Evolutionary conservation across 164 flowering plant species (phyloP).

Genomic region (Umbilicus rupestris): DNA sequence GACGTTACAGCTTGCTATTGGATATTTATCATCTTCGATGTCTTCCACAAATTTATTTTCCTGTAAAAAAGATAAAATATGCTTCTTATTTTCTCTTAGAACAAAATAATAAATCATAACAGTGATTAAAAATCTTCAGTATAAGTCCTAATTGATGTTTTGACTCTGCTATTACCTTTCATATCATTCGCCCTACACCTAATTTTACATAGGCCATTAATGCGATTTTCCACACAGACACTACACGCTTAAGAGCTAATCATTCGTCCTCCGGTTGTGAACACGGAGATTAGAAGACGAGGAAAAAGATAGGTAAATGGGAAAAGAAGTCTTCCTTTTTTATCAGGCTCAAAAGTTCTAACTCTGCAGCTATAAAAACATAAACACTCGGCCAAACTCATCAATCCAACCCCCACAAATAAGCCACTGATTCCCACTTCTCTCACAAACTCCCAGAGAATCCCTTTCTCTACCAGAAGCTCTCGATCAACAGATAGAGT

Average conservation of each 20-base stretch:
- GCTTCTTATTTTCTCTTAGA: background rate
- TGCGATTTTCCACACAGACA: background rate
- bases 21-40: background rate
- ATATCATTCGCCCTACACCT: too few species aligned
- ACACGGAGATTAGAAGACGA: background rate
- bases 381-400: background rate
- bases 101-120: background rate
- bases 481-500: background rate
- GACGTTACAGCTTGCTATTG: slow-evolving; percentile 1
- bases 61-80: background rate
- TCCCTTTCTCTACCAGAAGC: background rate
- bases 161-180: background rate
- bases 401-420: slow-evolving; percentile 18
- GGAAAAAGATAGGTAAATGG: too few species aligned
- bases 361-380: background rate
- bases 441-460: background rate
- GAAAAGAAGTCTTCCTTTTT: background rate
- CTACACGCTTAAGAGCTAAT: background rate
- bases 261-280: background rate
- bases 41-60: background rate
- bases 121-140: background rate
- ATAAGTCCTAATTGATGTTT: background rate
- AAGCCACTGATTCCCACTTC: too few species aligned
- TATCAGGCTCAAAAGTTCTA: background rate
- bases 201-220: too few species aligned